Evolutionary conservation across 257 asterid species (phyloP).

Genomic region (Eucommia ulmoides): DNA sequence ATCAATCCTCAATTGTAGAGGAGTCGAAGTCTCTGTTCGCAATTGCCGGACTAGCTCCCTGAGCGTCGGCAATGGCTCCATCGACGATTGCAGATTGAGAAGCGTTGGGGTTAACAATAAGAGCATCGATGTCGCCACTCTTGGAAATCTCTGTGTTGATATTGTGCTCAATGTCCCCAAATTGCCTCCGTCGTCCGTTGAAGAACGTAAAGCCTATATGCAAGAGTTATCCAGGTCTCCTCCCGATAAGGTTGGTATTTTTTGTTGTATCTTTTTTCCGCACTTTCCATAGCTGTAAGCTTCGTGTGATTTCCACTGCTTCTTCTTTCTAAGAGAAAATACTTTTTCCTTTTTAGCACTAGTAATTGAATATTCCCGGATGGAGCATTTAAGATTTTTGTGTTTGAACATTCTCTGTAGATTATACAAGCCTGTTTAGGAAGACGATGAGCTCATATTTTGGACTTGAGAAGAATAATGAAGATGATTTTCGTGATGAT

Average conservation of each 20-base stretch:
- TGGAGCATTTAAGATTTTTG: no score
- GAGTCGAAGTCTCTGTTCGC: conserved; percentile 30
- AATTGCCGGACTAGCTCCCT: conserved; percentile 27
- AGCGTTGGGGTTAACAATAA: conserved; percentile 26
- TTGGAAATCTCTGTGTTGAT: conserved; percentile 88
- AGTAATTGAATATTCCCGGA: no score
- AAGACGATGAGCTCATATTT: no score
- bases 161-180: conserved; percentile 76
- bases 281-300: no score
- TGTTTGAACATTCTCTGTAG: no score
- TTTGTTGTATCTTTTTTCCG: no score
- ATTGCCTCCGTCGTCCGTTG: conserved; percentile 62
- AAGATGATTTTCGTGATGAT: no score
- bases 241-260: conserved; percentile 81
- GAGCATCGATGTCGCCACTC: conserved; percentile 74
- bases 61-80: conserved; percentile 30
- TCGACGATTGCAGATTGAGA: conserved; percentile 18
- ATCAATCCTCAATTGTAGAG: conserved; percentile 31
- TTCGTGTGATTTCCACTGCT: no score
- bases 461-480: no score
- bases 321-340: no score
- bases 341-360: no score
- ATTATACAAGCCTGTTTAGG: no score
- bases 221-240: conserved; percentile 62
- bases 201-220: conserved; percentile 61